A percentile compares a stretch with the other conserved stretches of the same genome.
Evolutionary conservation across 306 rosid species (phyloP).

Genomic region (Quercus suber): DNA sequence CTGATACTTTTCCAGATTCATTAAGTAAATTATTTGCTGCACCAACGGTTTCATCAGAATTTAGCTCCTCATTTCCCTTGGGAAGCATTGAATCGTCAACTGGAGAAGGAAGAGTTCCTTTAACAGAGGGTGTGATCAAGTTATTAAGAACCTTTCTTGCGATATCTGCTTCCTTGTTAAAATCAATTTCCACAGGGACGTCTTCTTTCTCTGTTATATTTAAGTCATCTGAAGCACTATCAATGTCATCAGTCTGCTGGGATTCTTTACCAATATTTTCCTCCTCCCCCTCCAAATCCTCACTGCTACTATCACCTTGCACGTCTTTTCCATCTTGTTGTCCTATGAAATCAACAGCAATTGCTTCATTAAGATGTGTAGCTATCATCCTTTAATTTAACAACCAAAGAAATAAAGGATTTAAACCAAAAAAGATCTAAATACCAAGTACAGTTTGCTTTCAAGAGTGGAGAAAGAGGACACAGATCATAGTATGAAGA

Average conservation of each 20-base stretch:
- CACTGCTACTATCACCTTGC: slow-evolving; percentile 43
- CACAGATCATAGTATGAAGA: background rate
- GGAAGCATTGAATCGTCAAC: slow-evolving; percentile 35
- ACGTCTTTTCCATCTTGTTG: slow-evolving; percentile 37
- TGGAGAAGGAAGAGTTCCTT: slow-evolving; percentile 33
- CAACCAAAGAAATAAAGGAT: background rate
- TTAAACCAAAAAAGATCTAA: background rate
- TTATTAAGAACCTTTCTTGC: slow-evolving; percentile 73
- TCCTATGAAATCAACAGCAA: slow-evolving; percentile 37
- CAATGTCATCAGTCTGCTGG: slow-evolving; percentile 32
- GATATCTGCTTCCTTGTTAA: slow-evolving; percentile 79
- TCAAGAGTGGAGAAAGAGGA: background rate
- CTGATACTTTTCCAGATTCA: slow-evolving; percentile 45
- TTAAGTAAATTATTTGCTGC: slow-evolving; percentile 32
- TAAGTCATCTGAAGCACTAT: slow-evolving; percentile 36
- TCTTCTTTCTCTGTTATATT: slow-evolving; percentile 33
- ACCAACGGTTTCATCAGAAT: slow-evolving; percentile 30
- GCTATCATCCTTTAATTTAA: background rate
- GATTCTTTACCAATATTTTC: slow-evolving; percentile 24
- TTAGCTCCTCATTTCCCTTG: slow-evolving; percentile 33
- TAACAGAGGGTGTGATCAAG: slow-evolving; percentile 53
- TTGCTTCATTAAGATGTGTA: slow-evolving; percentile 13
- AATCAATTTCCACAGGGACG: slow-evolving; percentile 51
- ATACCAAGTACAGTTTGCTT: background rate
- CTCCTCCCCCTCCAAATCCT: slow-evolving; percentile 43